Percentiles rank a stretch among this genome's conserved stretches.
Conservation (phyloP, 345 rosid genomes). For the Iberis pinnata region DNA sequence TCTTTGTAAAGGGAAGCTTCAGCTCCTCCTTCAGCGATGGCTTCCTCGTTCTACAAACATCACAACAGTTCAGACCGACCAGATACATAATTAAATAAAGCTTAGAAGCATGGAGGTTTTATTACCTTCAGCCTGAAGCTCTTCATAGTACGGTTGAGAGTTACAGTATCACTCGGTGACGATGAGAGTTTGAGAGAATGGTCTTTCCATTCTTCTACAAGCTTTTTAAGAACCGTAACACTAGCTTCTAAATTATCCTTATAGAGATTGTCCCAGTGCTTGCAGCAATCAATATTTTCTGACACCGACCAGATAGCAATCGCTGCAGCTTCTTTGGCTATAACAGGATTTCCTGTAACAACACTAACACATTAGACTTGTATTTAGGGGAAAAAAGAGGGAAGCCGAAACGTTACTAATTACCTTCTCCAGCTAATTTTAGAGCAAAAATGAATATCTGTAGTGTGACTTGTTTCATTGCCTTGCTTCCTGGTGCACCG, state of each 20-base stretch:
- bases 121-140: slow-evolving; percentile 51
- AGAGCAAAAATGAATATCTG: slow-evolving; percentile 48
- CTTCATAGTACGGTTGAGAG: slow-evolving; percentile 41
- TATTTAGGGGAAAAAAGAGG: not conserved
- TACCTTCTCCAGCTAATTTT: slow-evolving; percentile 65
- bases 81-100: not conserved
- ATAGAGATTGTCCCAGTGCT: slow-evolving; percentile 66
- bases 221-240: slow-evolving; percentile 39
- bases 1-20: slow-evolving; percentile 35
- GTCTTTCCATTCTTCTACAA: slow-evolving; percentile 53
- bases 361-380: not conserved
- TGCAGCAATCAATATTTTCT: slow-evolving; percentile 58
- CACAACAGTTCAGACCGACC: slow-evolving; percentile 4
- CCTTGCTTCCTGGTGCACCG: slow-evolving; percentile 61
- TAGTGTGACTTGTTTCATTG: slow-evolving; percentile 64
- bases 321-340: slow-evolving; percentile 61
- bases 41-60: slow-evolving; percentile 50
- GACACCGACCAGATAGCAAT: slow-evolving; percentile 52
- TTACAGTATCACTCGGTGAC: slow-evolving; percentile 36
- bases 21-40: slow-evolving; percentile 30
- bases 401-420: too few species aligned
- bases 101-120: not conserved
- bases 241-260: slow-evolving; percentile 54
- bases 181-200: slow-evolving; percentile 40
- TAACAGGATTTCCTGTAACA: slow-evolving; percentile 37